Evolutionary conservation across 1,139 yeast species (phyloP).

Genomic region (Casaregolazyma suthepensis): DNA sequence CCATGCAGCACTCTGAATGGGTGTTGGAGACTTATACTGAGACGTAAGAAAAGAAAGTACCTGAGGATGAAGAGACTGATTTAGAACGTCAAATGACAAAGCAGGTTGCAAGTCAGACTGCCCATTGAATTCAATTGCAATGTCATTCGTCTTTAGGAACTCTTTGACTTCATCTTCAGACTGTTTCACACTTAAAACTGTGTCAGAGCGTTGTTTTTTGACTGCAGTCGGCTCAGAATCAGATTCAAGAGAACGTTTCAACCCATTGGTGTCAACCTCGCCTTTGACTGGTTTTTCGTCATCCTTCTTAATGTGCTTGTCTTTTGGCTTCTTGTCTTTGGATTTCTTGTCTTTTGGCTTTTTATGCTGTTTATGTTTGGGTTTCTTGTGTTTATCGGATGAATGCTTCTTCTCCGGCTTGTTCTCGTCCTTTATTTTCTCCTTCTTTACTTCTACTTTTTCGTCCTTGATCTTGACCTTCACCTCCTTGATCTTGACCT

Average conservation of each 20-base stretch:
- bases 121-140: constrained; percentile 67
- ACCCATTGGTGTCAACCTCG: constrained; percentile 34
- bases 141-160: constrained; percentile 67
- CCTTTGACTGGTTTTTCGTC: constrained; percentile 35
- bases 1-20: constrained; percentile 97
- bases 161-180: constrained; percentile 47
- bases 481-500: constrained; percentile 22
- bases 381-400: constrained; percentile 41
- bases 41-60: constrained; percentile 43
- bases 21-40: constrained; percentile 86
- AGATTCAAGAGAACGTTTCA: constrained; percentile 27
- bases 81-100: constrained; percentile 58
- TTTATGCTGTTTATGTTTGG: constrained; percentile 44
- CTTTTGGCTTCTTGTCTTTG: constrained; percentile 42
- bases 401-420: constrained; percentile 37
- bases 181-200: not conserved
- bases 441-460: constrained; percentile 25
- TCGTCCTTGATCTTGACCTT: constrained; percentile 27
- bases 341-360: constrained; percentile 32
- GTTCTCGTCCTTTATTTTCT: constrained; percentile 26
- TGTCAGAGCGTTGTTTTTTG: not conserved
- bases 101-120: constrained; percentile 55
- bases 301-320: constrained; percentile 39
- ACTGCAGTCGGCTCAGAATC: constrained; percentile 9
- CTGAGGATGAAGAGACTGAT: constrained; percentile 47